Conservation (phyloP, 768 basidiomycete species). For the Punctularia strigosozonata region DNA sequence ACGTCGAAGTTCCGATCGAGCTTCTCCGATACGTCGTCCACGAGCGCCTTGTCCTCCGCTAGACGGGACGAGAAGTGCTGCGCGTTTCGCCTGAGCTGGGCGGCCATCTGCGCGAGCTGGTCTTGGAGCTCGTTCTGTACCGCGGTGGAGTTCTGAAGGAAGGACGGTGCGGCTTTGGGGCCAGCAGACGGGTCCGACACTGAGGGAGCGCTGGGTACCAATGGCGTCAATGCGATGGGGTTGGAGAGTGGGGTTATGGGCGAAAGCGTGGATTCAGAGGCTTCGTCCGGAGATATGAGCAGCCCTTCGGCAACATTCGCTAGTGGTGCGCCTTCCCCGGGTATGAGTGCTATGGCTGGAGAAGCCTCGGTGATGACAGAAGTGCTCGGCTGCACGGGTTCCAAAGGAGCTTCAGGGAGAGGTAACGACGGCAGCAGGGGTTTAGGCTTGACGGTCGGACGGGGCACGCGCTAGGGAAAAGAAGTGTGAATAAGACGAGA, state of each 20-base stretch:
- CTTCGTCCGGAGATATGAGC: slow-evolving; percentile 27
- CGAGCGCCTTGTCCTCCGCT: slow-evolving; percentile 59
- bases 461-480: slow-evolving; percentile 21
- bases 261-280: slow-evolving; percentile 12
- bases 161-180: slow-evolving; percentile 20
- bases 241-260: slow-evolving; percentile 19
- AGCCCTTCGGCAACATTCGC: slow-evolving; percentile 23
- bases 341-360: slow-evolving; percentile 7
- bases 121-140: slow-evolving; percentile 65
- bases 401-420: background rate
- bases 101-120: slow-evolving; percentile 77
- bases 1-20: slow-evolving; percentile 60
- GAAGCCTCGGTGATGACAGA: slow-evolving; percentile 6
- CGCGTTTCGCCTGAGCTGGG: slow-evolving; percentile 77
- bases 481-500: background rate
- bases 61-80: slow-evolving; percentile 65
- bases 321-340: slow-evolving; percentile 13
- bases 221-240: slow-evolving; percentile 14
- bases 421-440: slow-evolving; percentile 4
- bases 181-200: slow-evolving; percentile 18
- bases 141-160: slow-evolving; percentile 42
- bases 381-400: slow-evolving; percentile 1
- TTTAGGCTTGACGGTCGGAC: background rate
- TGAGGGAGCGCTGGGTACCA: slow-evolving; percentile 6
- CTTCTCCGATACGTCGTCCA: slow-evolving; percentile 58